A percentile compares a stretch with the other conserved stretches of the same genome.
These are phyloP conservation scores for Talaromyces stipitatus DNA, from an alignment of 495 filamentous ascomycete genomes.

Conservation along the genomic window DNA sequence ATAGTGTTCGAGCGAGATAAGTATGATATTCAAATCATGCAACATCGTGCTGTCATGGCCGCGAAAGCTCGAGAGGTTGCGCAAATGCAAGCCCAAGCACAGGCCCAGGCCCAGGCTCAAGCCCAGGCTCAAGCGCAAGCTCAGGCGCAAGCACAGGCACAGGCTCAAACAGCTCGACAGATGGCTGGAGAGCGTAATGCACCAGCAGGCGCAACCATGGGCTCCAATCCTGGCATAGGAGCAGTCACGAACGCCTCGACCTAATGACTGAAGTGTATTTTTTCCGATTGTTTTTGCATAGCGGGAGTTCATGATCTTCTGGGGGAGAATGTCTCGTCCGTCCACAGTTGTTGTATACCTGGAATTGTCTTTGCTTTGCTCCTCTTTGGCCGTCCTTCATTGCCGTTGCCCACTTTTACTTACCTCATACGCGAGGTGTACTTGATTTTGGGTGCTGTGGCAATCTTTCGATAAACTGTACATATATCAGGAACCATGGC, in stretches of 20 bases:
- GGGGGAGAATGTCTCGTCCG: conserved; percentile 8
- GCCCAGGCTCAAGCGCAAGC: conserved; percentile 25
- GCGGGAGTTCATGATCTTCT: conserved; percentile 30
- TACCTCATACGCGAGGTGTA: too few relatives aligned
- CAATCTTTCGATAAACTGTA: conserved; percentile 6
- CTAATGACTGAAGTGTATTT: conserved; percentile 21
- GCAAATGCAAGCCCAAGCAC: conserved; percentile 42
- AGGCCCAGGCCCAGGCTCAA: conserved; percentile 24
- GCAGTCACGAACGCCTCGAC: conserved; percentile 25
- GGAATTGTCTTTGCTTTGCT: neutral
- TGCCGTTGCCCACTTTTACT: neutral
- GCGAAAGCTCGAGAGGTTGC: conserved; percentile 39
- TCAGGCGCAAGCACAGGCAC: conserved; percentile 25
- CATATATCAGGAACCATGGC: conserved; percentile 3
- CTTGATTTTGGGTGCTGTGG: too few relatives aligned
- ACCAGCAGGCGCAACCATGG: conserved; percentile 22
- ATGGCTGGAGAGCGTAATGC: conserved; percentile 10
- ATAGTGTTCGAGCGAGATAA: conserved; percentile 64
- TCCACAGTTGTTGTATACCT: conserved; percentile 1
- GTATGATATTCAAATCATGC: conserved; percentile 61
- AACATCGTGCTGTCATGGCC: conserved; percentile 63
- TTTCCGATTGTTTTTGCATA: conserved; percentile 29
- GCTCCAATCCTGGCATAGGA: conserved; percentile 26
- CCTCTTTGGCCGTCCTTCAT: neutral
- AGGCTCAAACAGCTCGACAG: conserved; percentile 25